Evolutionary conservation across 768 basidiomycete species (phyloP).

Genomic region (Mycena belliarum): DNA sequence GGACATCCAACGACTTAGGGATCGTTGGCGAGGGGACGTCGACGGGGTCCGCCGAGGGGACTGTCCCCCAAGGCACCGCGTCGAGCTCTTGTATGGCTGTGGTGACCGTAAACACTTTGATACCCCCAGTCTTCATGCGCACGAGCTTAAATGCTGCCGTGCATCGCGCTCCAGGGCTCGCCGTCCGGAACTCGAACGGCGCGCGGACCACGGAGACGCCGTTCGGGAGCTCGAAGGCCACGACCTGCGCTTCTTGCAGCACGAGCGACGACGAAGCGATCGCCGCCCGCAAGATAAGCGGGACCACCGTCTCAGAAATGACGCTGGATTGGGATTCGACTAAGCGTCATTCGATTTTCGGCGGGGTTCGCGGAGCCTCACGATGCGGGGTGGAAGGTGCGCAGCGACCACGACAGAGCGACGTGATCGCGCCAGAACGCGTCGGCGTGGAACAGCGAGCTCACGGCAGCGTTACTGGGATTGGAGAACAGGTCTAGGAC

Average conservation of each 20-base stretch:
- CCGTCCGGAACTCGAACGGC: slow-evolving; percentile 11
- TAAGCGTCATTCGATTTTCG: neutral
- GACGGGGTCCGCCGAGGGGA: neutral
- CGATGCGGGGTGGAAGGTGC: slow-evolving; percentile 27
- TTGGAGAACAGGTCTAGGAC: neutral
- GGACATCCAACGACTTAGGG: slow-evolving; percentile 28
- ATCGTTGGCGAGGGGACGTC: neutral
- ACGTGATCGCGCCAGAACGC: slow-evolving; percentile 34
- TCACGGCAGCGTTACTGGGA: slow-evolving; percentile 2
- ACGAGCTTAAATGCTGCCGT: slow-evolving; percentile 20
- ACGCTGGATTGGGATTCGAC: neutral
- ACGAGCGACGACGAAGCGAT: slow-evolving; percentile 10
- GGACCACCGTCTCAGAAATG: slow-evolving; percentile 2
- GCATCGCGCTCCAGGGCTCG: slow-evolving; percentile 12
- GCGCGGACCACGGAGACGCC: slow-evolving; percentile 18
- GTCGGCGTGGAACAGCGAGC: slow-evolving; percentile 22
- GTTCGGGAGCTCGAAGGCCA: slow-evolving; percentile 13
- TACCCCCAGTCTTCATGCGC: slow-evolving; percentile 13
- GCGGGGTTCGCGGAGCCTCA: neutral
- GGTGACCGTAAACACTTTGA: slow-evolving; percentile 19
- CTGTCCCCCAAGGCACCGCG: slow-evolving; percentile 6
- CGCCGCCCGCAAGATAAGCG: slow-evolving; percentile 7
- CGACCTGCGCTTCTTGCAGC: slow-evolving; percentile 10
- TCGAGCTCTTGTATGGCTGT: slow-evolving; percentile 14
- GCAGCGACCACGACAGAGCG: slow-evolving; percentile 32